phyloP scores from a whole-genome alignment of 306 rosid species.

The Cicer pinnatifidum region DNA sequence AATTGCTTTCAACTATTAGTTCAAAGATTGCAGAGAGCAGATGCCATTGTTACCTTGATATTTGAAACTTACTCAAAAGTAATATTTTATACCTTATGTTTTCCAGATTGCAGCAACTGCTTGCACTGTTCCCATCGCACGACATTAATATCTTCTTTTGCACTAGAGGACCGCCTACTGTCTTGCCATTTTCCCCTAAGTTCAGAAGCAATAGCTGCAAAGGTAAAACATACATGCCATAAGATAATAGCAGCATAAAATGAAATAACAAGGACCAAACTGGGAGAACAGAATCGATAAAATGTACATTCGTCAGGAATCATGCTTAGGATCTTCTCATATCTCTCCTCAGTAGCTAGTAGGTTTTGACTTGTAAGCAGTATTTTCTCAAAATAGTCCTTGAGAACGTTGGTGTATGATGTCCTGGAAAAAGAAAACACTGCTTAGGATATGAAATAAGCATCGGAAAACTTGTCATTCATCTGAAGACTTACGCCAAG shows the following conservation, averaged over 20 bases:
- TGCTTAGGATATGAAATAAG: conserved; percentile 45
- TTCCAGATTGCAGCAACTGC: conserved; percentile 72
- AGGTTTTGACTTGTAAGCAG: conserved; percentile 69
- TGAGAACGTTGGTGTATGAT: conserved; percentile 76
- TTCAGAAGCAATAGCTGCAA: conserved; percentile 85
- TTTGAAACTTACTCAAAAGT: conserved; percentile 1
- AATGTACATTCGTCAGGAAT: conserved; percentile 77
- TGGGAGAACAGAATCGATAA: conserved; percentile 1
- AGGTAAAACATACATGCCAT: conserved; percentile 39
- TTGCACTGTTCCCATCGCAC: conserved; percentile 89
- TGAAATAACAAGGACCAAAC: conserved; percentile 11
- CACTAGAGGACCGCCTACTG: conserved; percentile 55
- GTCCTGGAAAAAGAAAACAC: conserved; percentile 59
- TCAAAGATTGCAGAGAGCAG: conserved; percentile 13
- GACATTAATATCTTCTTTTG: conserved; percentile 72
- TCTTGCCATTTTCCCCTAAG: conserved; percentile 90
- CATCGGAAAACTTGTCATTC: conserved; percentile 36
- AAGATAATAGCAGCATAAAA: conserved; percentile 30
- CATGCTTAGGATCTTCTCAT: conserved; percentile 79
- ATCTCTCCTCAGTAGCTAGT: conserved; percentile 83
- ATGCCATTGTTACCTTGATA: conserved; percentile 22
- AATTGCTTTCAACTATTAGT: neutral
- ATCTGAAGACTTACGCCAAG: conserved; percentile 65
- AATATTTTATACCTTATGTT: conserved; percentile 61
- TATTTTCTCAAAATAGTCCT: conserved; percentile 66